phyloP scores from a whole-genome alignment of 257 asterid species.

The Ilex asprella region DNA sequence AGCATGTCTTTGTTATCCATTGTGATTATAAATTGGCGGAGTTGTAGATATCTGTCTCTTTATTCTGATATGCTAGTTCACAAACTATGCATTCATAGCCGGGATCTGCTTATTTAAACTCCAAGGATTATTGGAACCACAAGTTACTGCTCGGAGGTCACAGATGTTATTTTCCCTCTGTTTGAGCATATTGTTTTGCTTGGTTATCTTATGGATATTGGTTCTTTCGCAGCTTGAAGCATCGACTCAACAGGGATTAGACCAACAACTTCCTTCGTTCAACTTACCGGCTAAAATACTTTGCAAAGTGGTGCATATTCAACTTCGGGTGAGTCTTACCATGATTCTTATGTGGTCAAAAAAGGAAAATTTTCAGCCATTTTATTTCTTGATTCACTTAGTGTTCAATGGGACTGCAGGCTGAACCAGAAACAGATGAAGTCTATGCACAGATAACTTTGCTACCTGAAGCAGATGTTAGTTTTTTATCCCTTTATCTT shows the following conservation, averaged over 20 bases:
- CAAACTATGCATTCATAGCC: no score
- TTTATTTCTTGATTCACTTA: no score
- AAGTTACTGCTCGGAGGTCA: no score
- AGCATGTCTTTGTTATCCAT: no score
- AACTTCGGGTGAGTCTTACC: constrained; percentile 58
- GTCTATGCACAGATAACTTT: constrained; percentile 84
- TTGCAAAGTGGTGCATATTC: constrained; percentile 83
- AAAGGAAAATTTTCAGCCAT: no score
- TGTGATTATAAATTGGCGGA: not conserved
- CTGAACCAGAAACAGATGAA: constrained; percentile 88
- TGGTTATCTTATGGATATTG: constrained; percentile 14
- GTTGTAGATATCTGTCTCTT: not conserved
- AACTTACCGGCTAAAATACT: constrained; percentile 81
- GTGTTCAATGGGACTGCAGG: constrained; percentile 30
- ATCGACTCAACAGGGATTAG: constrained; percentile 78
- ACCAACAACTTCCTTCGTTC: constrained; percentile 87
- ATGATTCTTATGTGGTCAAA: not conserved
- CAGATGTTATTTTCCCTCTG: not conserved
- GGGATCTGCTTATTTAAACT: not conserved
- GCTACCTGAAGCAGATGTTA: constrained; percentile 78
- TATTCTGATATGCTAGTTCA: no score
- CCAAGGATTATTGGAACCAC: not conserved
- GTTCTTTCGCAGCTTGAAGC: constrained; percentile 76
- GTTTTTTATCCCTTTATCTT: not conserved
- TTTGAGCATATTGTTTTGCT: no score